Base-by-base conservation (phyloP, 2,329 filamentous ascomycete genomes). In the Thelonectria discophora region DNA sequence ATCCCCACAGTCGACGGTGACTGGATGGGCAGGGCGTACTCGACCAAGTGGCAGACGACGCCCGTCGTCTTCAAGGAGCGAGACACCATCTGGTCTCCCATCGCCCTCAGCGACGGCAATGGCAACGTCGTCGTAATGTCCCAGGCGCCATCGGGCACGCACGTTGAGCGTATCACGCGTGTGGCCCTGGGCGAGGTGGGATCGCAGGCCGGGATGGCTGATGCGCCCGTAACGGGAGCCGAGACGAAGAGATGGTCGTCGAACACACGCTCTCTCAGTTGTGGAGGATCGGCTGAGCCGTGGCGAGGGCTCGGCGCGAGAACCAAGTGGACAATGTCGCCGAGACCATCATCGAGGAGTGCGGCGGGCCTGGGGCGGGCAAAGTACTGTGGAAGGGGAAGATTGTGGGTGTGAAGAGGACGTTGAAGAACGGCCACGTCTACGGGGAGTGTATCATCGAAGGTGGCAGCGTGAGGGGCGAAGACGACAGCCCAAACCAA, bases 341-440 rank as follows among this genome's bases (percentile, higher is more conserved):
- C 1, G 84, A 88, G 73, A 78, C 78, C 3, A 88, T 89, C 61
- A 80, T 89, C 15, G 78, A 82, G 0, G 85, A 87, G 70, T 84
- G 83, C 30, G 86, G 86, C 5, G 86, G 86, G 0, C 67, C 76
- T 0, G 76, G 77, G 5, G 80, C 81, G 0, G 87, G 84, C 1
- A 84, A 79, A 62, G 80, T 89, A 9, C 68, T 90, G n/a, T 89
- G 85, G 76, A 81, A 84, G 59, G 87, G 88, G 27, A 90, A 90
- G 75, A 88, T 90, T 64, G 79, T 87, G 18, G 81, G 81, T 1
- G 86, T 89, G 0, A 83, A 88, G 71, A 77, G 86, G 40, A 79
- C 80, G 1, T 70, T 88, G 43, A 80, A 81, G 64, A 84, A 82
- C 69, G 86, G 87, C 0, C 83, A 89, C 66, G 80, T 84, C 10